Conservation (phyloP, 352 stramenopile genomes). For the Phytophthora cryptogea region DNA sequence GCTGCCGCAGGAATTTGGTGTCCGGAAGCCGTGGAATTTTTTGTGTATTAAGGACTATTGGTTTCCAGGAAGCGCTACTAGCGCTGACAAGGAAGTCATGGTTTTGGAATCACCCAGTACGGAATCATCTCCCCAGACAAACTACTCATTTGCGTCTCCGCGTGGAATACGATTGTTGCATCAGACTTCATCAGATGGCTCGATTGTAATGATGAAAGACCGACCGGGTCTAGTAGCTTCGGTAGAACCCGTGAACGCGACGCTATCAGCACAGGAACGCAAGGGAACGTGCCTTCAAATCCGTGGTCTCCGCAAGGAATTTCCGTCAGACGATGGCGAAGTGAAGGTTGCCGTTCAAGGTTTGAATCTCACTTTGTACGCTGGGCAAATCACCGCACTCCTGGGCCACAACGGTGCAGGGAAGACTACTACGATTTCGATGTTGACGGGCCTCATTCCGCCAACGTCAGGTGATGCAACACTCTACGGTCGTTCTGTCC, state of each 20-base stretch:
- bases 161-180: constrained; percentile 28
- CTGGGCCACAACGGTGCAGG: constrained; percentile 87
- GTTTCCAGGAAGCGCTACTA: constrained; percentile 11
- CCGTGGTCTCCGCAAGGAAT: constrained; percentile 55
- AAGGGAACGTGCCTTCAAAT: constrained; percentile 57
- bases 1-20: constrained; percentile 90
- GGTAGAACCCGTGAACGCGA: constrained; percentile 51
- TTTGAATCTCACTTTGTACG: constrained; percentile 90
- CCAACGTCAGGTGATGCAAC: constrained; percentile 66
- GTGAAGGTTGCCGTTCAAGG: constrained; percentile 84
- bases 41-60: constrained; percentile 56
- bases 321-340: constrained; percentile 57
- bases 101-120: constrained; percentile 30
- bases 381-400: constrained; percentile 92
- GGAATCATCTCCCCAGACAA: constrained; percentile 26
- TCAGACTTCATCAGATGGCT: constrained; percentile 37
- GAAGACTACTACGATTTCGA: constrained; percentile 93
- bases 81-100: constrained; percentile 25
- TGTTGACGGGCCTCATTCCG: constrained; percentile 91
- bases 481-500: constrained; percentile 75
- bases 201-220: constrained; percentile 38
- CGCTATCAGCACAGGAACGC: constrained; percentile 44
- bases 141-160: constrained; percentile 29
- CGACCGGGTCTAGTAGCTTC: constrained; percentile 18
- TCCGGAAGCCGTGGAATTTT: constrained; percentile 92